phyloP scores from a whole-genome alignment of 2,329 filamentous ascomycete species.

The Penicillium sp. region DNA sequence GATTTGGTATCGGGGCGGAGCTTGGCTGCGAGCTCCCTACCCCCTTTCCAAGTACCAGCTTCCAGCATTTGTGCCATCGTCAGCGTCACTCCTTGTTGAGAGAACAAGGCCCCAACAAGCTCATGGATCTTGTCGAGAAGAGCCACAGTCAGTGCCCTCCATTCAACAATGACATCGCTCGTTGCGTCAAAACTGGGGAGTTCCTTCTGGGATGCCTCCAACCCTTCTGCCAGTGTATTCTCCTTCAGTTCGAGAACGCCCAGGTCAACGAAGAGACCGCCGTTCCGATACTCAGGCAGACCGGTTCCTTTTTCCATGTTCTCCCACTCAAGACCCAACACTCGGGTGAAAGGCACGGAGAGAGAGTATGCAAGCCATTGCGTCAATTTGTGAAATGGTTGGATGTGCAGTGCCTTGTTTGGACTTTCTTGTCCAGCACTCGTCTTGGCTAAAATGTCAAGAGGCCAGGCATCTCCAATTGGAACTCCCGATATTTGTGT shows the following conservation, averaged over 20 bases:
- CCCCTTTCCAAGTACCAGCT: constrained; percentile 54
- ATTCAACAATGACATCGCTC: constrained; percentile 63
- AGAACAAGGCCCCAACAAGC: constrained; percentile 48
- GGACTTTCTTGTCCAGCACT: constrained; percentile 4
- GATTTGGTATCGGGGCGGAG: constrained; percentile 33
- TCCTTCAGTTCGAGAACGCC: constrained; percentile 54
- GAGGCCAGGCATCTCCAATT: constrained; percentile 53
- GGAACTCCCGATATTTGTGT: constrained; percentile 42
- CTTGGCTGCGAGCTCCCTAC: constrained; percentile 38
- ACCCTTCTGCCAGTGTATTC: constrained; percentile 44
- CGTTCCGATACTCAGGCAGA: constrained; percentile 70
- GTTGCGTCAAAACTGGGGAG: constrained; percentile 54
- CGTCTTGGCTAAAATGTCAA: constrained; percentile 24
- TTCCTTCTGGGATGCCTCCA: constrained; percentile 42
- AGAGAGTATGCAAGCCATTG: constrained; percentile 73
- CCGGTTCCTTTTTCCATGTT: constrained; percentile 61
- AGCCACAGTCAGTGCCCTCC: constrained; percentile 62
- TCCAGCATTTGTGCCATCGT: constrained; percentile 54
- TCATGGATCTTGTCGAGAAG: constrained; percentile 55
- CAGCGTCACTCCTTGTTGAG: constrained; percentile 37
- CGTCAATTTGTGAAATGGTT: constrained; percentile 62
- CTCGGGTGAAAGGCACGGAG: constrained; percentile 60
- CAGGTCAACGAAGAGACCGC: constrained; percentile 64
- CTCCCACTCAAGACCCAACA: constrained; percentile 53
- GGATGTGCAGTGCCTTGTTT: constrained; percentile 36